These are phyloP conservation scores for Calocybe gambosa DNA, from an alignment of 1,284 basidiomycete genomes.

Conservation along the genomic window DNA sequence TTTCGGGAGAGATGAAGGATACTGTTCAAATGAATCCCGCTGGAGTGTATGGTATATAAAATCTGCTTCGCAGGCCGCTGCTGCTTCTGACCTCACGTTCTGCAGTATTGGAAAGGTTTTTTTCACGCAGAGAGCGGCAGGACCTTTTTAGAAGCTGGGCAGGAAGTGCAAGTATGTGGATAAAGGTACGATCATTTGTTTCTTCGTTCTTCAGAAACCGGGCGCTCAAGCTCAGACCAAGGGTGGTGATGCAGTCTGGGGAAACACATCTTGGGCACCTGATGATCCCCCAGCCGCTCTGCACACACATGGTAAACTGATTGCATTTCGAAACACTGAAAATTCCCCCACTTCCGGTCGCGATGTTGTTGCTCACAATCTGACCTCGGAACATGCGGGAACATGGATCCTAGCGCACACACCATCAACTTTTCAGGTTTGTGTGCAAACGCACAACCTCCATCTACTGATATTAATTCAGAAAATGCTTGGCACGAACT, in stretches of 20 bases:
- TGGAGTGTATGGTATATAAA: constrained; percentile 62
- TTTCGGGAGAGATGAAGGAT: constrained; percentile 86
- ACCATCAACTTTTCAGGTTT: constrained; percentile 75
- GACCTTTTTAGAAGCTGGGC: constrained; percentile 94
- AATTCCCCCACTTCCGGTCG: constrained; percentile 17
- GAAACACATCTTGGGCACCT: constrained; percentile 64
- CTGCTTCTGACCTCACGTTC: neutral
- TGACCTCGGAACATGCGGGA: constrained; percentile 76
- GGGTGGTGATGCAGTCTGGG: constrained; percentile 92
- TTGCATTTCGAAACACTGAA: constrained; percentile 62
- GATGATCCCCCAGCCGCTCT: constrained; percentile 66
- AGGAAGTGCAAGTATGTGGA: constrained; percentile 90
- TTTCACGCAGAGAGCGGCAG: constrained; percentile 86
- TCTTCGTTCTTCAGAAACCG: neutral
- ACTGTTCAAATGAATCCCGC: constrained; percentile 91
- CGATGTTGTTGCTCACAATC: constrained; percentile 44
- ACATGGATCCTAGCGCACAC: constrained; percentile 85
- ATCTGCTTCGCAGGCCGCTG: neutral
- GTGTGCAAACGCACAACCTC: constrained; percentile 9
- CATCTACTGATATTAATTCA: constrained; percentile 25
- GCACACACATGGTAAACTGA: constrained; percentile 76
- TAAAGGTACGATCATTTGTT: constrained; percentile 50
- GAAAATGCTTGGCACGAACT: constrained; percentile 89
- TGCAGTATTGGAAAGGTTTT: constrained; percentile 77
- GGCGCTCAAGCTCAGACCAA: constrained; percentile 23